Conservation (phyloP, 441 rosid genomes). For the Erodium texanum region DNA sequence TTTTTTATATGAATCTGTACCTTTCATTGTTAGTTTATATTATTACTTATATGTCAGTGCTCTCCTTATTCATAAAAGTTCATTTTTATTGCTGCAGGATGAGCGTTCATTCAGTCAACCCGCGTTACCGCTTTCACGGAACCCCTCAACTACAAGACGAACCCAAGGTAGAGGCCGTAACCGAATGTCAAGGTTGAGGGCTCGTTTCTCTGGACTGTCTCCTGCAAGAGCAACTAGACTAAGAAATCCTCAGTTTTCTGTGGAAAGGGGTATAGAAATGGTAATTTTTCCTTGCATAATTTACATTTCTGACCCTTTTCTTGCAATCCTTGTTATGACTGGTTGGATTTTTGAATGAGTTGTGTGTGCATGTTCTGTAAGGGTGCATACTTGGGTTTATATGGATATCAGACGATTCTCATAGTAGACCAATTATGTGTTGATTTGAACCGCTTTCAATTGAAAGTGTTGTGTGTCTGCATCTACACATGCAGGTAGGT, state of each 20-base stretch:
- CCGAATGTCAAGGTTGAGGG: slow-evolving; percentile 5
- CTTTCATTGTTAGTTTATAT: neutral
- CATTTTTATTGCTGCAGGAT: neutral
- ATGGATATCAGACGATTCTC: neutral
- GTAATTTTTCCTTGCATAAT: slow-evolving; percentile 27
- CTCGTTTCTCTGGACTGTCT: neutral
- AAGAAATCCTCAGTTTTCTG: slow-evolving; percentile 46
- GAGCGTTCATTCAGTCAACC: neutral
- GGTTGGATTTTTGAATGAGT: neutral
- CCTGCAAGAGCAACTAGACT: slow-evolving; percentile 26
- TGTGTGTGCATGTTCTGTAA: neutral
- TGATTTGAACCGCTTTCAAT: neutral
- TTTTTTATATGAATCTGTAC: neutral
- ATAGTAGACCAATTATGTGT: neutral
- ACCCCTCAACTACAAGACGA: neutral
- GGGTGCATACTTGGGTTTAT: neutral
- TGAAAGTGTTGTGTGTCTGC: too few species aligned
- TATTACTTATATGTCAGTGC: neutral
- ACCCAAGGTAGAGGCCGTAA: neutral
- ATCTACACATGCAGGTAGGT: too few species aligned
- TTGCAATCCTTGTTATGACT: neutral
- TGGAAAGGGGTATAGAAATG: slow-evolving; percentile 57
- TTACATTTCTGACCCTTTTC: slow-evolving; percentile 1
- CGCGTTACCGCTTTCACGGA: neutral
- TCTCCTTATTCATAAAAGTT: neutral